Conservation (phyloP, 495 filamentous ascomycete genomes). For the Neurospora hispaniola region DNA sequence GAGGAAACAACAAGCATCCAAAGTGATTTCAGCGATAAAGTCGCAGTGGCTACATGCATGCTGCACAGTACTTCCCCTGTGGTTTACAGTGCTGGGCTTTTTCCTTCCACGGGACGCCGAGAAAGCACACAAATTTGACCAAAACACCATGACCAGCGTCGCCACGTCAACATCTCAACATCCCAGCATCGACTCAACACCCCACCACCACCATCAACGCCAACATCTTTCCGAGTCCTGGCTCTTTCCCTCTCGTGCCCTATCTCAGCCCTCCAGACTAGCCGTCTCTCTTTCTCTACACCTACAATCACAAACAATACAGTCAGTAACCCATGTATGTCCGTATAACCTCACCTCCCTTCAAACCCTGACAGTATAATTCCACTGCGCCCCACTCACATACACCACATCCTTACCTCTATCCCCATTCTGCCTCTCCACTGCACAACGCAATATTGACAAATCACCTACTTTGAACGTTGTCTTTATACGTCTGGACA, state of each 20-base stretch:
- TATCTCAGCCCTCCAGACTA: not conserved
- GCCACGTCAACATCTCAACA: not conserved
- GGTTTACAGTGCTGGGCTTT: not conserved
- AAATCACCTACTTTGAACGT: no score
- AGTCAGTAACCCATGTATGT: no score
- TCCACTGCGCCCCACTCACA: slow-evolving; percentile 21
- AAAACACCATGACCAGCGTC: not conserved
- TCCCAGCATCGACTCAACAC: no score
- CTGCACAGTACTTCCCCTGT: not conserved
- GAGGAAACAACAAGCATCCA: not conserved
- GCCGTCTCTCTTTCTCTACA: not conserved
- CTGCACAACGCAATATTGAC: no score
- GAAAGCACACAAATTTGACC: not conserved
- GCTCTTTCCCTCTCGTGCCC: not conserved
- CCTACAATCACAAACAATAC: not conserved
- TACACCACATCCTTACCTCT: slow-evolving; percentile 30
- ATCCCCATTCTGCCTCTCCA: slow-evolving; percentile 12
- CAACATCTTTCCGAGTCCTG: not conserved
- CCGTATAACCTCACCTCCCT: no score
- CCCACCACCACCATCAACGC: not conserved
- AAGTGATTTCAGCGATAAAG: not conserved
- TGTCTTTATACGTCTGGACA: rapidly evolving
- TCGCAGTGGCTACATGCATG: not conserved
- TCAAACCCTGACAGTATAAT: slow-evolving; percentile 16
- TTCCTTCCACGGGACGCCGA: no score